Base-by-base conservation (phyloP, 2,329 filamentous ascomycete species). In the Corynespora cassiicola region DNA sequence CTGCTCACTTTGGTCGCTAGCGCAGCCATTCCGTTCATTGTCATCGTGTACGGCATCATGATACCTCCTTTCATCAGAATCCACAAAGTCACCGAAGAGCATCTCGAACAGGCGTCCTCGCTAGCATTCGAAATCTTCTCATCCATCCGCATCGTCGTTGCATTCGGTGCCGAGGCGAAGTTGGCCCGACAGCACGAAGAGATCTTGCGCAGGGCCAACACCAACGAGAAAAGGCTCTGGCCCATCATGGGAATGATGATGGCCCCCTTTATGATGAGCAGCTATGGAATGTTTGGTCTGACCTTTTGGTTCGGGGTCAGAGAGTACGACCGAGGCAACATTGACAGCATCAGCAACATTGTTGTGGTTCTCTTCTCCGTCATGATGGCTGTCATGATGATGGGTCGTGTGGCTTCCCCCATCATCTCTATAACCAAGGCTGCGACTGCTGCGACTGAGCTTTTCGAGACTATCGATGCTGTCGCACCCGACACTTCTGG, bases 1-100 rank as follows among this genome's bases (percentile, higher is more conserved):
- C 63, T 75, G 10, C 58, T 81, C n/a, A 78, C 63, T 0, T 64
- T 80, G 1, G 75, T 77, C 3, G 69, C 75, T 0, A 77, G 72
- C 23, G 68, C 74, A 0, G 65, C 71, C 0, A 54, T 81, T 3
- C 56, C 66, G 5, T 65, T 69, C 37, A 69, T 69, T 24, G 26
- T 69, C 15, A 44, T 70, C 10, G 39, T 59, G 1, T 68, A 68
- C 25, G 56, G 59, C 0, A 7, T 41, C 0, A 39, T 67, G 4
- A 24, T 68, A 2, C 63, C 65, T 2, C 56, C 65, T 5, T 62
- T 61, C 34, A 54, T 68, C 27, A 61, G 49, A 16, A 56, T 63
- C 15, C 54, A 67, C 42, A 69, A 65, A 25, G 35, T 54, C 9
- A 63, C 62, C 2, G 57, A 65, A 30, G 50, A 55, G 16, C 38